Percentiles rank a stretch among this genome's conserved stretches.
Evolutionary conservation across 176 grass and related monocot species (phyloP).

Genomic region (Lolium perenne): DNA sequence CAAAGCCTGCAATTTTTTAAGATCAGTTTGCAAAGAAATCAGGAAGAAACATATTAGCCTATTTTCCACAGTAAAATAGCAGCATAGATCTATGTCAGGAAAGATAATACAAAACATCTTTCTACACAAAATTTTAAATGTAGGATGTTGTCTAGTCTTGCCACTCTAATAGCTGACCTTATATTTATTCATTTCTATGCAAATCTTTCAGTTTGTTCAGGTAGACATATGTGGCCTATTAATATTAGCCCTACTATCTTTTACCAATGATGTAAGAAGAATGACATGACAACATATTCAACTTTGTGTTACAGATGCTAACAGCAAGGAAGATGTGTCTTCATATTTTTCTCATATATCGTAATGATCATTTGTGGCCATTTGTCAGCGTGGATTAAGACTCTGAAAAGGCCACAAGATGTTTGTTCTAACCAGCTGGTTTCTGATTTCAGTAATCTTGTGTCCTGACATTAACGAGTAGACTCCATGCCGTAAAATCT

Average conservation of each 20-base stretch:
- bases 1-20: neutral
- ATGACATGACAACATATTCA: neutral
- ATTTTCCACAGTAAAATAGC: neutral
- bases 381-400: neutral
- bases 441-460: neutral
- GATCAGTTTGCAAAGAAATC: neutral
- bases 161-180: neutral
- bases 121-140: neutral
- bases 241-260: neutral
- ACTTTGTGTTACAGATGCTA: conserved; percentile 25
- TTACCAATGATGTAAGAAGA: conserved; percentile 4
- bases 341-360: neutral
- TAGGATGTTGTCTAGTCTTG: neutral
- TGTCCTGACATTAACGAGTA: neutral
- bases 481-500: neutral
- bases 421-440: conserved; percentile 19
- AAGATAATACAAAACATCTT: neutral
- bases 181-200: conserved; percentile 7
- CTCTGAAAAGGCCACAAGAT: neutral
- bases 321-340: conserved; percentile 20
- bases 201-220: neutral
- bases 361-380: neutral
- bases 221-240: neutral
- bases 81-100: neutral
- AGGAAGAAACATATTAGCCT: neutral